Conservation (phyloP, 2,329 filamentous ascomycete genomes). For the Diaporthe sp. region DNA sequence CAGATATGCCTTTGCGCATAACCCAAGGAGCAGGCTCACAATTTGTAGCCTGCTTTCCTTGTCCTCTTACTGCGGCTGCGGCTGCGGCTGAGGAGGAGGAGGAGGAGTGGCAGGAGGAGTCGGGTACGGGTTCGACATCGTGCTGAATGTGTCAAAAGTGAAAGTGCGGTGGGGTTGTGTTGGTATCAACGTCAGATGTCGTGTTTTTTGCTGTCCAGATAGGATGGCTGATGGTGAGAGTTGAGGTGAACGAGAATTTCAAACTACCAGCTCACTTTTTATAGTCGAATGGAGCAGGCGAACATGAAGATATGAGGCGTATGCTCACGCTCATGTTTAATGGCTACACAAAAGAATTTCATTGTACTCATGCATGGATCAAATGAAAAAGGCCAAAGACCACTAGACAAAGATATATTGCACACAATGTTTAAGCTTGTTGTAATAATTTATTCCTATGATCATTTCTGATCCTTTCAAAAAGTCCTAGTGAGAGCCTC, state of each 20-base stretch:
- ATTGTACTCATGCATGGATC: neutral
- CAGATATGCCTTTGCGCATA: neutral
- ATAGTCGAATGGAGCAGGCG: neutral
- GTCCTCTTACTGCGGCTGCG: neutral
- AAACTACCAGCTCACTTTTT: neutral
- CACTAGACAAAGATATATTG: neutral
- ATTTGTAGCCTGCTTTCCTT: neutral
- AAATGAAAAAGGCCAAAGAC: too few species aligned
- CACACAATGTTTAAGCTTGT: neutral
- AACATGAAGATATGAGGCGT: neutral
- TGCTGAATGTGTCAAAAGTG: too few species aligned
- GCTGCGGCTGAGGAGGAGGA: neutral
- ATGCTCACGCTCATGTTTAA: too few species aligned
- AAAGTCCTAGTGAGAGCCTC: too few species aligned
- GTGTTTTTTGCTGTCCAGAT: neutral
- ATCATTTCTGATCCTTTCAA: neutral
- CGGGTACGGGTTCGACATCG: neutral
- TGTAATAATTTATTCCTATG: neutral
- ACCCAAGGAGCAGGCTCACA: neutral
- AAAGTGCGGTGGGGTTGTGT: neutral
- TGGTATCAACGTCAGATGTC: neutral
- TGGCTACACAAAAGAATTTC: neutral
- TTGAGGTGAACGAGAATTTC: neutral
- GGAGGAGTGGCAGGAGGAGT: neutral
- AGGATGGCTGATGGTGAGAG: neutral